Evolutionary conservation across 2,329 filamentous ascomycete species (phyloP).

Genomic region (Triangularia verruculosa): DNA sequence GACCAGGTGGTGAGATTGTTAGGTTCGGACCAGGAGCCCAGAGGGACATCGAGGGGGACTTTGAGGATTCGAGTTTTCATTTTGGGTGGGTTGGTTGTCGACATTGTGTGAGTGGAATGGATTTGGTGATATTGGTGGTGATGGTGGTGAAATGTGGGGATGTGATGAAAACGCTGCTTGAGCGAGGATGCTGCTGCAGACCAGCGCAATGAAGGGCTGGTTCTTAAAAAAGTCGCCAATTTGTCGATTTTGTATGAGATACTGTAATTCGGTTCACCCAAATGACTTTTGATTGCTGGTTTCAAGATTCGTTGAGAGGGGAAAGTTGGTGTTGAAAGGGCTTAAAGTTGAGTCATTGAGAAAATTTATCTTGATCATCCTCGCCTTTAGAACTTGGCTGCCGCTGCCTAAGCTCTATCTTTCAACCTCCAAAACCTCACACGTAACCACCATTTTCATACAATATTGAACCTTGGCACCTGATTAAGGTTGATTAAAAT

Average conservation of each 20-base stretch:
- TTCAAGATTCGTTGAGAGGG: not conserved
- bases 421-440: not conserved
- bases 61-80: conserved; percentile 32
- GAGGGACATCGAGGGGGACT: conserved; percentile 21
- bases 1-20: conserved; percentile 41
- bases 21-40: conserved; percentile 22
- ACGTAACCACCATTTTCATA: not conserved
- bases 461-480: not conserved
- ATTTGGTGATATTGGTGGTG: not conserved
- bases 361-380: conserved; percentile 15
- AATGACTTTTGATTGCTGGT: conserved; percentile 15
- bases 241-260: not conserved
- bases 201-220: not conserved
- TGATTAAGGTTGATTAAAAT: not conserved
- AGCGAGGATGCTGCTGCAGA: not conserved
- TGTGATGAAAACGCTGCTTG: not conserved
- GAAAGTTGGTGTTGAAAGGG: not conserved
- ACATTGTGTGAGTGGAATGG: conserved; percentile 1
- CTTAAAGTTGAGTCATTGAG: conserved; percentile 22
- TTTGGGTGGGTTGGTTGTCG: conserved; percentile 5
- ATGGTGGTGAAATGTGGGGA: not conserved
- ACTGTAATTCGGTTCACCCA: not conserved
- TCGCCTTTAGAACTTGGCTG: not conserved
- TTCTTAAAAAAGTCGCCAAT: not conserved
- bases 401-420: not conserved